Percentiles rank a stretch among this genome's conserved stretches.
Evolutionary conservation across 371 early-diverging fungal genomes (phyloP).

Genomic region (Circinella umbellata): DNA sequence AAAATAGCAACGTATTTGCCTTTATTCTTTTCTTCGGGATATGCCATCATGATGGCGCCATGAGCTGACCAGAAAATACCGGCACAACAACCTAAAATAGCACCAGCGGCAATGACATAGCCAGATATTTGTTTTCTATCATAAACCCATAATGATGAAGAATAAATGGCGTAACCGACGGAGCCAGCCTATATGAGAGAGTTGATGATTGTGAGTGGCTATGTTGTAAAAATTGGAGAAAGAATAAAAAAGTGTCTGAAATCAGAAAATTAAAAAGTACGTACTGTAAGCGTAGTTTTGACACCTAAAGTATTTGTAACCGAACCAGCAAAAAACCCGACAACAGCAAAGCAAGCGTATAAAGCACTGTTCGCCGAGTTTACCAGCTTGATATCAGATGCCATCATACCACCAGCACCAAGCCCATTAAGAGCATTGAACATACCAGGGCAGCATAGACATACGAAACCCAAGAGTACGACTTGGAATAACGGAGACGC

Average conservation of each 20-base stretch:
- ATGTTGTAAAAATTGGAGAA: neutral
- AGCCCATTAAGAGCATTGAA: conserved; percentile 58
- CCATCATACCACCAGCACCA: conserved; percentile 60
- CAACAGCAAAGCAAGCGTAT: conserved; percentile 70
- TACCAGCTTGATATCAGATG: conserved; percentile 59
- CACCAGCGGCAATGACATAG: conserved; percentile 64
- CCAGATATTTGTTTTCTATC: conserved; percentile 41
- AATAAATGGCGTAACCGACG: conserved; percentile 63
- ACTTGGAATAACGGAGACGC: conserved; percentile 64
- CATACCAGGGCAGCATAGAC: conserved; percentile 80
- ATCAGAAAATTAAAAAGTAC: neutral
- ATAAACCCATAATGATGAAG: conserved; percentile 60
- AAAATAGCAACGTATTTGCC: conserved; percentile 79
- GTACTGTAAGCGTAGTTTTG: conserved; percentile 47
- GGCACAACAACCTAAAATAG: conserved; percentile 66
- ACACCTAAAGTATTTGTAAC: conserved; percentile 65
- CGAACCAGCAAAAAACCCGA: conserved; percentile 68
- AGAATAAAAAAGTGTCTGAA: neutral
- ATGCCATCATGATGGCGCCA: conserved; percentile 73
- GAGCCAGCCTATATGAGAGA: conserved; percentile 35
- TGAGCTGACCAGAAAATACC: conserved; percentile 71
- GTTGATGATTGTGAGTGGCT: conserved; percentile 1
- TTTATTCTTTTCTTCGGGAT: conserved; percentile 70
- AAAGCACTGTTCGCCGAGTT: conserved; percentile 74
- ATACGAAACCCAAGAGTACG: conserved; percentile 74